These are phyloP conservation scores for Ophiocordyceps camponoti-saundersi DNA, from an alignment of 2,329 filamentous ascomycete species.

Conservation along the genomic window DNA sequence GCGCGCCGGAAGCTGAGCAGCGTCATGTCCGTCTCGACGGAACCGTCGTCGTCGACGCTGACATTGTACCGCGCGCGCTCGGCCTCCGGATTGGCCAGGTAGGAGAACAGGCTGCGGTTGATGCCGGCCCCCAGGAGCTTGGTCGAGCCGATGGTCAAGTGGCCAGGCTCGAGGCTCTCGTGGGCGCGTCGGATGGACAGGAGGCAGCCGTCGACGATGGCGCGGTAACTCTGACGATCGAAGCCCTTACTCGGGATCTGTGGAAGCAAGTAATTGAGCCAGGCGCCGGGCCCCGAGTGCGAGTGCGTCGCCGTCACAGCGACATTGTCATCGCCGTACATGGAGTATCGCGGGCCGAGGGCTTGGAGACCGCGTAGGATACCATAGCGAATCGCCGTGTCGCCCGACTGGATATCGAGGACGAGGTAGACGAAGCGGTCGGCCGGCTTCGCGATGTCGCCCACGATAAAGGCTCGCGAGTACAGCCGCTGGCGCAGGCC, in stretches of 20 bases:
- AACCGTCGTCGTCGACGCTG: slow-evolving; percentile 19
- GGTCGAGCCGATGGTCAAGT: slow-evolving; percentile 43
- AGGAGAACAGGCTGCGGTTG: slow-evolving; percentile 72
- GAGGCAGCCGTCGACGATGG: slow-evolving; percentile 71
- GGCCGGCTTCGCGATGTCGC: slow-evolving; percentile 41
- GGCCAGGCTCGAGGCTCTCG: slow-evolving; percentile 34
- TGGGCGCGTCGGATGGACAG: slow-evolving; percentile 69
- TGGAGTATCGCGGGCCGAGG: slow-evolving; percentile 53
- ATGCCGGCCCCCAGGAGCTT: slow-evolving; percentile 57
- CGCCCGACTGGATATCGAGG: slow-evolving; percentile 71
- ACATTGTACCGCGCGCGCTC: slow-evolving; percentile 51
- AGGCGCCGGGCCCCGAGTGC: slow-evolving; percentile 76
- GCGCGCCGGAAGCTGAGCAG: slow-evolving; percentile 57
- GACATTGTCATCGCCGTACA: slow-evolving; percentile 59
- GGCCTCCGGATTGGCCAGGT: slow-evolving; percentile 60
- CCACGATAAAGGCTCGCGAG: slow-evolving; percentile 75
- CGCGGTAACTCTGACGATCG: slow-evolving; percentile 67
- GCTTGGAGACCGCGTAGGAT: slow-evolving; percentile 54
- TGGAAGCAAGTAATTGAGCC: slow-evolving; percentile 81
- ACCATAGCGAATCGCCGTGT: slow-evolving; percentile 72
- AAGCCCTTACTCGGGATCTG: slow-evolving; percentile 81
- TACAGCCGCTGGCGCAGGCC: slow-evolving; percentile 75
- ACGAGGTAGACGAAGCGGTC: slow-evolving; percentile 75
- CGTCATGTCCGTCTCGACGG: slow-evolving; percentile 60
- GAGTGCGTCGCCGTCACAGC: slow-evolving; percentile 87